A percentile compares a stretch with the other conserved stretches of the same genome.
Conservation (phyloP, 2,329 filamentous ascomycete genomes). For the Cercospora berteroae region DNA sequence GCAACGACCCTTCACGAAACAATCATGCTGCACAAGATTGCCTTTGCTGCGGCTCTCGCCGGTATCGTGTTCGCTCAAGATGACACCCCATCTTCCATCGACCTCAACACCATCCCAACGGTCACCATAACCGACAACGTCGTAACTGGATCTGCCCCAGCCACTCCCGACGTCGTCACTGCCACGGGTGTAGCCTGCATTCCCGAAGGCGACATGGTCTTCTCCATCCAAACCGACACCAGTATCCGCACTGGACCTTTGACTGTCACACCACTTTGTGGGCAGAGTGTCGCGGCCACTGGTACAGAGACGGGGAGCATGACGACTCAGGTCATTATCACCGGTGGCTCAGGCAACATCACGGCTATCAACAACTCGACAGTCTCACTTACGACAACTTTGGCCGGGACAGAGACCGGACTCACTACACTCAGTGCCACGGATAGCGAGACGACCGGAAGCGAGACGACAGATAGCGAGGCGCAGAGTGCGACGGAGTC, state of each 20-base stretch:
- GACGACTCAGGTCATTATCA: conserved; percentile 4
- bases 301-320: conserved; percentile 3
- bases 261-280: conserved; percentile 16
- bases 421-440: conserved; percentile 1
- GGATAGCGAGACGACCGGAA: background rate
- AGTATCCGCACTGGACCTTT: conserved; percentile 13
- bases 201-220: conserved; percentile 15
- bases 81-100: background rate
- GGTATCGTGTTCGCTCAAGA: conserved; percentile 13
- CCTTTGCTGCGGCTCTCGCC: conserved; percentile 8
- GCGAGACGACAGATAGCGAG: background rate
- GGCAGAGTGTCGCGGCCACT: conserved; percentile 1
- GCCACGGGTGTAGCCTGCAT: conserved; percentile 11
- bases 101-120: conserved; percentile 15
- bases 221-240: conserved; percentile 27
- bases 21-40: conserved; percentile 11
- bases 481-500: background rate
- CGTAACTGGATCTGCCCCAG: background rate
- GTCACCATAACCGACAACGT: conserved; percentile 9
- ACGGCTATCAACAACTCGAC: background rate
- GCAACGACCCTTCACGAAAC: background rate
- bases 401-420: conserved; percentile 4
- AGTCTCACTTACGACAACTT: background rate
- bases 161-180: conserved; percentile 13
- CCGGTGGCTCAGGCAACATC: background rate